Evolutionary conservation across 2,329 filamentous ascomycete species (phyloP).

Genomic region (Fusarium sp.): DNA sequence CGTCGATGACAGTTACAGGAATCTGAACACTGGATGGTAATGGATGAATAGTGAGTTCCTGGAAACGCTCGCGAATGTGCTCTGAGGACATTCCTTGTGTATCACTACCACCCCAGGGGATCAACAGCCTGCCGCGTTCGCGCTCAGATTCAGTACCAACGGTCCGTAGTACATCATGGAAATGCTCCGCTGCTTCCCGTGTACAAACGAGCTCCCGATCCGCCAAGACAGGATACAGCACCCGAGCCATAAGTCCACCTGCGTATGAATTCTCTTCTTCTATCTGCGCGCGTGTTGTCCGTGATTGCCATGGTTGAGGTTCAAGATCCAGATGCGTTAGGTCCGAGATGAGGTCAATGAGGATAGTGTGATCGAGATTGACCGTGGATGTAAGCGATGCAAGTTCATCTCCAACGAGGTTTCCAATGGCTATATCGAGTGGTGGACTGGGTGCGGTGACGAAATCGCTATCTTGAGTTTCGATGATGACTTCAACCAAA

Average conservation of each 20-base stretch:
- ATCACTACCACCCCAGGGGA: slow-evolving; percentile 46
- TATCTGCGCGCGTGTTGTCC: slow-evolving; percentile 51
- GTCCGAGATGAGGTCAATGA: slow-evolving; percentile 56
- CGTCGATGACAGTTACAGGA: slow-evolving; percentile 49
- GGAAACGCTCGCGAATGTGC: slow-evolving; percentile 46
- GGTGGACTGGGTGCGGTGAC: slow-evolving; percentile 40
- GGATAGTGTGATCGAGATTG: slow-evolving; percentile 57
- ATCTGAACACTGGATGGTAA: slow-evolving; percentile 51
- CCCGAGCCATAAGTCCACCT: slow-evolving; percentile 50
- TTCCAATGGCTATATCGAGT: slow-evolving; percentile 46
- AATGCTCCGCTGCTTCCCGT: slow-evolving; percentile 53
- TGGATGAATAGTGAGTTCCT: slow-evolving; percentile 49
- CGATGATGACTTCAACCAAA: slow-evolving; percentile 50
- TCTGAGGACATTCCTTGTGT: slow-evolving; percentile 16
- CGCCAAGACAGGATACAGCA: slow-evolving; percentile 52
- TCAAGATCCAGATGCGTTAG: slow-evolving; percentile 53
- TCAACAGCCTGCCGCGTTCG: slow-evolving; percentile 51
- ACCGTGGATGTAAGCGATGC: slow-evolving; percentile 51
- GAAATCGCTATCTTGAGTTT: slow-evolving; percentile 47
- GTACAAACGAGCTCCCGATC: slow-evolving; percentile 54
- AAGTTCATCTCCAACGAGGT: slow-evolving; percentile 49
- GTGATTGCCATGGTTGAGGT: slow-evolving; percentile 51
- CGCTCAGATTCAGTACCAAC: slow-evolving; percentile 55
- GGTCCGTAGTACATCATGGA: slow-evolving; percentile 52
- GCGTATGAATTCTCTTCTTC: slow-evolving; percentile 49